phyloP scores from a whole-genome alignment of 495 filamentous ascomycete species.

The Pyrenula massariospora region DNA sequence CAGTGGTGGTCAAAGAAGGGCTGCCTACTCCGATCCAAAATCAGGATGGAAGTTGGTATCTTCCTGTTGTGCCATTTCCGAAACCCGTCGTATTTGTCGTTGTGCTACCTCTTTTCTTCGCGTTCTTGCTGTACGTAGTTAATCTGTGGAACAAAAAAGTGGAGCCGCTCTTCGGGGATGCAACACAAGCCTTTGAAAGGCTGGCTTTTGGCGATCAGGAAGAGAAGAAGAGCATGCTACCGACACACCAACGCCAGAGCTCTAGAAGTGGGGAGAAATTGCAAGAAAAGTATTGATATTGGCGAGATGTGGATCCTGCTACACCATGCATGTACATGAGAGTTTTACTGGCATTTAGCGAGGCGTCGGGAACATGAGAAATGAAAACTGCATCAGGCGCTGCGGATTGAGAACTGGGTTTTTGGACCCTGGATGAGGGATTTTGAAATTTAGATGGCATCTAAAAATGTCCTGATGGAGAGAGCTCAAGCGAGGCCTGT shows the following conservation, averaged over 20 bases:
- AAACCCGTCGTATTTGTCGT: conserved; percentile 5
- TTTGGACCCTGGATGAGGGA: neutral
- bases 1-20: neutral
- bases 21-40: conserved; percentile 2
- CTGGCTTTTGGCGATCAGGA: neutral
- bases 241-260: neutral
- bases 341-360: neutral
- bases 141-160: conserved; percentile 8
- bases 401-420: neutral
- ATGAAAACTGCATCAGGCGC: neutral
- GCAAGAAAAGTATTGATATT: neutral
- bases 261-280: neutral
- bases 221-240: neutral
- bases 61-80: conserved; percentile 4
- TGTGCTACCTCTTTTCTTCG: conserved; percentile 3
- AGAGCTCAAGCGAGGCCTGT: too few relatives aligned
- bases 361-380: neutral
- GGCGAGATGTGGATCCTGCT: too few relatives aligned
- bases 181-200: neutral
- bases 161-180: conserved; percentile 6
- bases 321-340: too few relatives aligned
- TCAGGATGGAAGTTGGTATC: neutral
- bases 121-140: conserved; percentile 2
- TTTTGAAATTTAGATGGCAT: too few relatives aligned
- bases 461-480: too few relatives aligned